Conservation (phyloP, 2,329 filamentous ascomycete genomes). For the Fusarium poae region DNA sequence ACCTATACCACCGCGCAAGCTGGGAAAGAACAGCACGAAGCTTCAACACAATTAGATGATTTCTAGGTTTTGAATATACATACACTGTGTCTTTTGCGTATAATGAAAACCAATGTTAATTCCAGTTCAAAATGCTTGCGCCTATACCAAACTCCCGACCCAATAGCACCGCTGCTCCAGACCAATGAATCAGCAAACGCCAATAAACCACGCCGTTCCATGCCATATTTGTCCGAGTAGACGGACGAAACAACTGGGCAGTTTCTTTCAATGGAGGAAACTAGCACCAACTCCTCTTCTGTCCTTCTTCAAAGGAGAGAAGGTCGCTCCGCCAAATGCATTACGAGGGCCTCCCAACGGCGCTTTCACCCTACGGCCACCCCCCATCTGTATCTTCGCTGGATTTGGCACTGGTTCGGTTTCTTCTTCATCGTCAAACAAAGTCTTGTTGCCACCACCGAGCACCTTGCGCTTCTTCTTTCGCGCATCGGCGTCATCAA, state of each 20-base stretch:
- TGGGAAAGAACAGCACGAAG: neutral
- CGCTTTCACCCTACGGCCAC: slow-evolving; percentile 51
- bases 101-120: neutral
- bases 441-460: slow-evolving; percentile 70
- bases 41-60: neutral
- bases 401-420: slow-evolving; percentile 58
- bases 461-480: slow-evolving; percentile 82
- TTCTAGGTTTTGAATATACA: neutral
- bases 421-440: slow-evolving; percentile 79
- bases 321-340: slow-evolving; percentile 66
- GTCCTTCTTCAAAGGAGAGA: slow-evolving; percentile 81
- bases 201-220: slow-evolving; percentile 33
- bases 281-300: slow-evolving; percentile 72
- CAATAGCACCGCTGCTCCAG: slow-evolving; percentile 3
- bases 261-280: slow-evolving; percentile 61
- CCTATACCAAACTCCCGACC: slow-evolving; percentile 10
- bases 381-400: slow-evolving; percentile 52
- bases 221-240: slow-evolving; percentile 13
- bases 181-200: slow-evolving; percentile 5
- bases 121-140: slow-evolving; percentile 13
- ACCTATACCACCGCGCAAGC: neutral
- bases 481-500: slow-evolving; percentile 58
- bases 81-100: neutral
- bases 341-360: slow-evolving; percentile 58
- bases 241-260: neutral